These are phyloP conservation scores for Lasiosphaeria miniovina DNA, from an alignment of 495 filamentous ascomycete species.

Conservation along the genomic window DNA sequence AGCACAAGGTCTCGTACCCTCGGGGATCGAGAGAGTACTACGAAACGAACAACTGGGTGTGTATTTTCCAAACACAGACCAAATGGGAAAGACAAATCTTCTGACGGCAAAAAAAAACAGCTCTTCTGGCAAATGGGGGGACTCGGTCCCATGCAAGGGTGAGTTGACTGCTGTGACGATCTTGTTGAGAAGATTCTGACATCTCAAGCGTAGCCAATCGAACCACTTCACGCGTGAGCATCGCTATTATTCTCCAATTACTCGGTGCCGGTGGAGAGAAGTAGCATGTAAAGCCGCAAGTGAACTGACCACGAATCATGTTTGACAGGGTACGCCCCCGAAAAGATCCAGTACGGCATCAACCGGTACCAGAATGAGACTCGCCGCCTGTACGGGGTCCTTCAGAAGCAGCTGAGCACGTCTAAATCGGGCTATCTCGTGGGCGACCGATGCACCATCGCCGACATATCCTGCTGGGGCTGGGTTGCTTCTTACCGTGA, in stretches of 20 bases:
- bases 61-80: constrained; percentile 8
- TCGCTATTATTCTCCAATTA: neutral
- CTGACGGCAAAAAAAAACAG: constrained; percentile 14
- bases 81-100: neutral
- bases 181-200: constrained; percentile 13
- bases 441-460: constrained; percentile 76
- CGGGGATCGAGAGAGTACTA: constrained; percentile 70
- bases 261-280: neutral
- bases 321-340: constrained; percentile 67
- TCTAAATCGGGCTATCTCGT: constrained; percentile 68
- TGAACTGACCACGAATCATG: neutral
- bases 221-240: constrained; percentile 74
- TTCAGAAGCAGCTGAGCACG: constrained; percentile 68
- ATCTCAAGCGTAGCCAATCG: constrained; percentile 47
- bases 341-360: constrained; percentile 82
- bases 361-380: constrained; percentile 81
- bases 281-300: neutral
- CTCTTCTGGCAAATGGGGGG: constrained; percentile 61
- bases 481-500: constrained; percentile 57
- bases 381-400: constrained; percentile 71
- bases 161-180: neutral
- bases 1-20: constrained; percentile 83
- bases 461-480: constrained; percentile 78
- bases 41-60: constrained; percentile 74
- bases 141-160: constrained; percentile 86